Conservation (phyloP, 345 rosid species). For the Chamaenerion angustifolium region DNA sequence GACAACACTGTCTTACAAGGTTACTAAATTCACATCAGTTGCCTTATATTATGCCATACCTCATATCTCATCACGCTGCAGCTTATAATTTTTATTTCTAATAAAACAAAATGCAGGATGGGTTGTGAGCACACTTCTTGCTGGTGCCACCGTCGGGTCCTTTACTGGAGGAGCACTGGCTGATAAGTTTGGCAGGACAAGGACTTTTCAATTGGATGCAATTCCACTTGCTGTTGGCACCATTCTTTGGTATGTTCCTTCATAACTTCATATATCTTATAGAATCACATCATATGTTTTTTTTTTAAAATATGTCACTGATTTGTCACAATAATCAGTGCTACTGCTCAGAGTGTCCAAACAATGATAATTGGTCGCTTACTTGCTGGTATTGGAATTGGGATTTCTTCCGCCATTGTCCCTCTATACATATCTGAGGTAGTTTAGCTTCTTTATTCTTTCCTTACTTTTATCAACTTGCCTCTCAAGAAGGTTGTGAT, state of each 20-base stretch:
- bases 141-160: conserved; percentile 92
- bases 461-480: background rate
- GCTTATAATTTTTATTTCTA: background rate
- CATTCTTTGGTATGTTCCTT: conserved; percentile 48
- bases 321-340: conserved; percentile 26
- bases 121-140: conserved; percentile 93
- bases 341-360: conserved; percentile 81
- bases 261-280: background rate
- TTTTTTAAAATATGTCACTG: conserved; percentile 17
- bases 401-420: conserved; percentile 89
- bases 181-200: conserved; percentile 89
- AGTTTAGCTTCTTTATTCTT: background rate
- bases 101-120: conserved; percentile 38
- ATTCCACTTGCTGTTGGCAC: conserved; percentile 83
- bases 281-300: background rate
- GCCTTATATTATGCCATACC: background rate
- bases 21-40: conserved; percentile 14
- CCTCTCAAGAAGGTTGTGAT: conserved; percentile 1
- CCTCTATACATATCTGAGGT: conserved; percentile 99
- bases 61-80: too few relatives aligned
- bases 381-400: conserved; percentile 95
- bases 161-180: conserved; percentile 94
- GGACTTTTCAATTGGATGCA: conserved; percentile 85
- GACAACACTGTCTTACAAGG: conserved; percentile 88
- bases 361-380: conserved; percentile 92